A percentile compares a stretch with the other conserved stretches of the same genome.
These are phyloP conservation scores for Komagataella pseudopastoris DNA, from an alignment of 805 yeast genomes.

Conservation along the genomic window DNA sequence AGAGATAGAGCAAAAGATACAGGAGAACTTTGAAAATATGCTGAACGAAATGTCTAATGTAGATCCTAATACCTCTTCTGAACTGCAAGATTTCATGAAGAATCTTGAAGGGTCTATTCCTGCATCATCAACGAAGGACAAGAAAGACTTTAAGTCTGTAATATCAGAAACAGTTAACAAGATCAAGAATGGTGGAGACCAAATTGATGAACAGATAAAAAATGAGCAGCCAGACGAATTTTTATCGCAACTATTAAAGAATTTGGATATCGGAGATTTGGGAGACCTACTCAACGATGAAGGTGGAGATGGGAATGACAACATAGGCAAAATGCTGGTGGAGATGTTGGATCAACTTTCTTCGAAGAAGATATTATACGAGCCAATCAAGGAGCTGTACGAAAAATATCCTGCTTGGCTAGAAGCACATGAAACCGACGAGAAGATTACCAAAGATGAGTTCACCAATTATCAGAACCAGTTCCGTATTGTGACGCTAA, in stretches of 20 bases:
- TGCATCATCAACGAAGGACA: conserved; percentile 5
- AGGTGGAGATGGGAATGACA: conserved; percentile 21
- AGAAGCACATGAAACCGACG: conserved; percentile 29
- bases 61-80: conserved; percentile 29
- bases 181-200: conserved; percentile 61
- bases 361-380: conserved; percentile 75
- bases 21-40: conserved; percentile 11
- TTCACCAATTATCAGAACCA: conserved; percentile 45
- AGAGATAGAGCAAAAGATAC: conserved; percentile 6
- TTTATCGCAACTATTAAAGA: conserved; percentile 50
- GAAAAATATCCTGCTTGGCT: conserved; percentile 65
- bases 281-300: conserved; percentile 10
- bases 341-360: conserved; percentile 75
- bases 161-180: conserved; percentile 73
- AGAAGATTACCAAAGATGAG: conserved; percentile 29
- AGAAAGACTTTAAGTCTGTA: conserved; percentile 49
- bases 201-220: conserved; percentile 46
- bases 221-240: conserved; percentile 29
- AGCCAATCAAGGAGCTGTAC: conserved; percentile 74
- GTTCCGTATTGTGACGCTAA: conserved; percentile 41
- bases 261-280: conserved; percentile 37
- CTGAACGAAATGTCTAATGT: conserved; percentile 10
- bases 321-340: conserved; percentile 41
- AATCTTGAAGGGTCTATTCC: conserved; percentile 15
- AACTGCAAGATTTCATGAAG: conserved; percentile 39